A percentile compares a stretch with the other conserved stretches of the same genome.
phyloP scores from a whole-genome alignment of 306 rosid genomes.

The Albizia julibrissin region DNA sequence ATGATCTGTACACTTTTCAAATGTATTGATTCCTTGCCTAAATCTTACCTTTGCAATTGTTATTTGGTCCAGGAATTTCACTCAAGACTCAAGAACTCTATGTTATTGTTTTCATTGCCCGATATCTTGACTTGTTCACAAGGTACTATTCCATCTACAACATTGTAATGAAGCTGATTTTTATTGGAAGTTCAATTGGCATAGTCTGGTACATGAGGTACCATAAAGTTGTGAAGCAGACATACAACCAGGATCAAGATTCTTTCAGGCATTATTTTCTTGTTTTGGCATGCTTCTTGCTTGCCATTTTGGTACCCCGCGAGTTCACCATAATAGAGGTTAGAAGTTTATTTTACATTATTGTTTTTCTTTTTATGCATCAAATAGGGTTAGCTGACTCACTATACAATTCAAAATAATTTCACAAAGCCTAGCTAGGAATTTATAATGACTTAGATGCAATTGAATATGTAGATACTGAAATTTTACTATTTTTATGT shows the following conservation, averaged over 20 bases:
- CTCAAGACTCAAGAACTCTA: constrained; percentile 49
- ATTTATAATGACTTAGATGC: not conserved
- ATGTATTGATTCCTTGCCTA: not conserved
- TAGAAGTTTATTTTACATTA: not conserved
- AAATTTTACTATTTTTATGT: not conserved
- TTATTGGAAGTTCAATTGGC: constrained; percentile 29
- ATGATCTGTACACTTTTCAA: not conserved
- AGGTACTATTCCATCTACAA: constrained; percentile 37
- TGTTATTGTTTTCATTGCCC: constrained; percentile 40
- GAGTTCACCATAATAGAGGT: constrained; percentile 12
- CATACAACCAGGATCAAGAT: constrained; percentile 44
- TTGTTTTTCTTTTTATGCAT: not conserved
- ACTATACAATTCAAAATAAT: not conserved
- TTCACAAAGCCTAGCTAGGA: not conserved
- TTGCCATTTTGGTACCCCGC: not conserved
- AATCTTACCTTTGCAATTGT: not conserved
- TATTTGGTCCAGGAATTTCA: constrained; percentile 39
- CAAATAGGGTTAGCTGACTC: not conserved
- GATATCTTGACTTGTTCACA: constrained; percentile 37
- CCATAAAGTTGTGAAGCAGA: constrained; percentile 48
- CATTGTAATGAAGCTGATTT: constrained; percentile 7
- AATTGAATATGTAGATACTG: not conserved
- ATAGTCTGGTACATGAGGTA: constrained; percentile 49
- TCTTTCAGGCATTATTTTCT: constrained; percentile 13
- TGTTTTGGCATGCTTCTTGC: constrained; percentile 3